These are phyloP conservation scores for Arxiozyma heterogenica DNA, from an alignment of 1,139 yeast genomes.

Conservation along the genomic window DNA sequence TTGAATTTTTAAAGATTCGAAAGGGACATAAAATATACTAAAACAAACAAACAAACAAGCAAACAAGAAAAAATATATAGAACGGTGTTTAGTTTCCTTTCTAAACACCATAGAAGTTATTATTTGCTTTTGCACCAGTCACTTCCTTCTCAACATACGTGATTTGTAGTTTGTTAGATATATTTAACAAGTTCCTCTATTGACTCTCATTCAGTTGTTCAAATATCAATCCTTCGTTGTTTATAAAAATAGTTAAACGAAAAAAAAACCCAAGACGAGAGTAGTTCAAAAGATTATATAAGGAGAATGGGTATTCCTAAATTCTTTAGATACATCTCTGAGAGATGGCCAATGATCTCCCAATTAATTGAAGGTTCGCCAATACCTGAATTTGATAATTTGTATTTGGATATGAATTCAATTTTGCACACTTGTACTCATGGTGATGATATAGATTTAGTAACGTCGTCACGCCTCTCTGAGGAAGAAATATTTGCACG, in stretches of 20 bases:
- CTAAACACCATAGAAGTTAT: not conserved
- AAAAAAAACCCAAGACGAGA: not conserved
- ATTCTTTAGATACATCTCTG: conserved; percentile 92
- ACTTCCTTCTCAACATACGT: not conserved
- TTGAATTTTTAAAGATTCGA: not conserved
- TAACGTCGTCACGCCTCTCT: conserved; percentile 50
- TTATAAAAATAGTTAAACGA: not conserved
- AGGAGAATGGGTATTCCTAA: conserved; percentile 78
- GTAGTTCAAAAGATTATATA: not conserved
- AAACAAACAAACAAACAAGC: no score
- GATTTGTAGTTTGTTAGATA: no score
- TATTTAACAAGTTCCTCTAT: not conserved
- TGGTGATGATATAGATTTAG: conserved; percentile 50
- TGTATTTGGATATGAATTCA: conserved; percentile 95
- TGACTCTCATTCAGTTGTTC: not conserved
- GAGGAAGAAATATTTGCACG: conserved; percentile 91
- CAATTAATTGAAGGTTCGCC: conserved; percentile 78
- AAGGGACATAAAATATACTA: no score
- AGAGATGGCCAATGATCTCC: conserved; percentile 96
- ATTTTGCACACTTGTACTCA: conserved; percentile 92
- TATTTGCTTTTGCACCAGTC: not conserved
- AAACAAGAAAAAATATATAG: no score
- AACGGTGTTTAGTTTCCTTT: not conserved
- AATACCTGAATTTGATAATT: conserved; percentile 88
- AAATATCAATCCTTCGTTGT: not conserved